Evolutionary conservation across 768 basidiomycete genomes (phyloP).

Genomic region (Chalciporus piperatus): DNA sequence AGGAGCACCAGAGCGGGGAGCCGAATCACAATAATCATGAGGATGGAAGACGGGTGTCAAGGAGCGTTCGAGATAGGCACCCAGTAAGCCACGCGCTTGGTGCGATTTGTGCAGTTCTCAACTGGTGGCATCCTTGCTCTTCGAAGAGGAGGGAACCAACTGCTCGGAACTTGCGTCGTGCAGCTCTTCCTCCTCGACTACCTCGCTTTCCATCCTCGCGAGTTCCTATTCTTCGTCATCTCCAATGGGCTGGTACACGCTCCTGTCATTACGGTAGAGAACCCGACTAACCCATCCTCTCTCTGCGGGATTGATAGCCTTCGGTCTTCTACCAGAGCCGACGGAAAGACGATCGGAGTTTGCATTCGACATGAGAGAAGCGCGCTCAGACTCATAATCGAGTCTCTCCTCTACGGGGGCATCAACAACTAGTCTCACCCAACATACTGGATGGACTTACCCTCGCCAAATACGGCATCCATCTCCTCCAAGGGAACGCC

Average conservation of each 20-base stretch:
- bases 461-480: conserved; percentile 89
- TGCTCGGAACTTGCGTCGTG: conserved; percentile 11
- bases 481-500: conserved; percentile 88
- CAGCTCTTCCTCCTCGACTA: conserved; percentile 24
- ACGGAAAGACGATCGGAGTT: conserved; percentile 40
- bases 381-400: conserved; percentile 64
- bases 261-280: conserved; percentile 41
- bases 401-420: conserved; percentile 48
- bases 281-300: conserved; percentile 52
- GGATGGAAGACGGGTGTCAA: conserved; percentile 26
- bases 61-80: background rate
- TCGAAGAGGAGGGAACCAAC: conserved; percentile 12
- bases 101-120: conserved; percentile 8
- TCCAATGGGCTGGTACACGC: conserved; percentile 47
- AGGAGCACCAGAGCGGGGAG: conserved; percentile 1
- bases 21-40: conserved; percentile 13
- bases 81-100: background rate
- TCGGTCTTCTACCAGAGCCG: conserved; percentile 24
- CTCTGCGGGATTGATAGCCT: conserved; percentile 17
- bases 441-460: conserved; percentile 31
- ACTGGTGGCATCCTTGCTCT: conserved; percentile 3
- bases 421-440: conserved; percentile 15
- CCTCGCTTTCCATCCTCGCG: conserved; percentile 46
- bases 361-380: conserved; percentile 47
- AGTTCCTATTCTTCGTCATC: conserved; percentile 55